phyloP scores from a whole-genome alignment of 345 rosid genomes.

The Populus alba region DNA sequence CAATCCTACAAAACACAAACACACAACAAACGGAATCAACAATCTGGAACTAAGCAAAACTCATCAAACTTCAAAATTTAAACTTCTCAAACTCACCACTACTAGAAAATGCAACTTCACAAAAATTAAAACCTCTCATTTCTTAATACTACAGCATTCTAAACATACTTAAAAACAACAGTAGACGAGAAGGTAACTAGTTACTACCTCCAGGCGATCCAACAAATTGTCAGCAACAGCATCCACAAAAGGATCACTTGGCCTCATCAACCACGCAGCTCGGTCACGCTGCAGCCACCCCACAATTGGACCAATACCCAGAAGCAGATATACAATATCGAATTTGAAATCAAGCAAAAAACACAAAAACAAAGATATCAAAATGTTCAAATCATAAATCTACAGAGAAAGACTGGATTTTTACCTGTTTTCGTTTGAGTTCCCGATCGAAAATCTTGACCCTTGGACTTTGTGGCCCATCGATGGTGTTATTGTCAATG shows the following conservation, averaged over 20 bases:
- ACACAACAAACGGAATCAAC: background rate
- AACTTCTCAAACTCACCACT: background rate
- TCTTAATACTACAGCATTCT: background rate
- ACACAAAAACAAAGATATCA: background rate
- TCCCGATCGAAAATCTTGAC: conserved; percentile 80
- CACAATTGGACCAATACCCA: background rate
- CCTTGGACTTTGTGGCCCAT: conserved; percentile 40
- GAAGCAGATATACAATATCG: background rate
- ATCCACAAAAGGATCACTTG: conserved; percentile 63
- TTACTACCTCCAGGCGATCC: conserved; percentile 81
- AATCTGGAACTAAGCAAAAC: background rate
- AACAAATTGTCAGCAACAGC: conserved; percentile 87
- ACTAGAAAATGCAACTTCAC: background rate
- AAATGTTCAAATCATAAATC: background rate
- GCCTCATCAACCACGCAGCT: conserved; percentile 83
- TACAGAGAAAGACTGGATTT: background rate
- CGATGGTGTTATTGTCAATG: conserved; percentile 12
- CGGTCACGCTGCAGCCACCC: conserved; percentile 79
- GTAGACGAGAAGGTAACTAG: background rate
- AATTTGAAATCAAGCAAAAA: background rate
- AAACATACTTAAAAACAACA: background rate
- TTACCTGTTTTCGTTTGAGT: conserved; percentile 81
- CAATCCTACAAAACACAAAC: conserved; percentile 61
- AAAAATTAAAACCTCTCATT: background rate
- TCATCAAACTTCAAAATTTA: too few species aligned